These are phyloP conservation scores for Hura crepitans DNA, from an alignment of 441 rosid species.

Conservation along the genomic window DNA sequence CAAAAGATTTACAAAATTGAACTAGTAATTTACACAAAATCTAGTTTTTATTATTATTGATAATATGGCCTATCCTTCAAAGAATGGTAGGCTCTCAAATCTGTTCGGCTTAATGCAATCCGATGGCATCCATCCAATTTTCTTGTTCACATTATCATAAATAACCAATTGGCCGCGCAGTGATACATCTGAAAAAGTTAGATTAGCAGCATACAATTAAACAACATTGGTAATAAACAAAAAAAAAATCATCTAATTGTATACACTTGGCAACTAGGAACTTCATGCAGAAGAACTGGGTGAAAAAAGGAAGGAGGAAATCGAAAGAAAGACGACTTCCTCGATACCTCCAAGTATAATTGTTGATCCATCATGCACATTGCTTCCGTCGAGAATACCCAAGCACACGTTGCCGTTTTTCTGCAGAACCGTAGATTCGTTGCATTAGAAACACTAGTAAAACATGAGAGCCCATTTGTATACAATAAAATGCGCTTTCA, in stretches of 20 bases:
- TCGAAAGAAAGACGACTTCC: background rate
- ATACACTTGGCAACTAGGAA: background rate
- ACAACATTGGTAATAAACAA: no score
- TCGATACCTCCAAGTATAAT: slow-evolving; percentile 79
- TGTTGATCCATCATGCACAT: slow-evolving; percentile 71
- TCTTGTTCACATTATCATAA: slow-evolving; percentile 65
- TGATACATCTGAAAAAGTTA: slow-evolving; percentile 51
- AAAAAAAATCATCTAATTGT: no score
- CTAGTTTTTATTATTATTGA: background rate
- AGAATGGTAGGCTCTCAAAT: slow-evolving; percentile 40
- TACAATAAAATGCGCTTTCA: background rate
- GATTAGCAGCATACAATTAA: background rate
- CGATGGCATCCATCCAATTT: slow-evolving; percentile 69
- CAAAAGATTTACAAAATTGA: background rate
- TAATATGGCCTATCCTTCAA: slow-evolving; percentile 29
- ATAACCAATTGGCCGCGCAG: slow-evolving; percentile 66
- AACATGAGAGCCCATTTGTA: background rate
- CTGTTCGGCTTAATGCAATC: slow-evolving; percentile 50
- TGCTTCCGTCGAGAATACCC: slow-evolving; percentile 86
- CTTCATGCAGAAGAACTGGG: background rate
- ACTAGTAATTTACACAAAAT: background rate
- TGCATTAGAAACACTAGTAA: background rate
- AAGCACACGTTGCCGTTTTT: slow-evolving; percentile 74
- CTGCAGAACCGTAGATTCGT: slow-evolving; percentile 40
- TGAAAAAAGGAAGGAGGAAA: background rate